Conservation (phyloP, 225 moss, liverwort and hornwort genomes). For the Pleurozium schreberi region DNA sequence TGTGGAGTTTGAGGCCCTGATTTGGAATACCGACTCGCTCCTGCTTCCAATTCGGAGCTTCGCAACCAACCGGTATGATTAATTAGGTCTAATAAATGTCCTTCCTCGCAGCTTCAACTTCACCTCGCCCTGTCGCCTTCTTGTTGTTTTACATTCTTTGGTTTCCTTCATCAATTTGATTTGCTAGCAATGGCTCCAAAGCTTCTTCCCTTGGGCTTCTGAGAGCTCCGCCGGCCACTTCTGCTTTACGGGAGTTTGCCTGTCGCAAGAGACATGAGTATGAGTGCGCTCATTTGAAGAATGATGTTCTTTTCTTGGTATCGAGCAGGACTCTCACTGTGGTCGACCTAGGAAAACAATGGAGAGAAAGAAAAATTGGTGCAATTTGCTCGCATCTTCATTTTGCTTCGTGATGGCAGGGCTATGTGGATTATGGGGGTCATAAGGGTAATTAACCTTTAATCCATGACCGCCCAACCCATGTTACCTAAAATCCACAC, state of each 20-base stretch:
- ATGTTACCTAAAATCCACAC: no score
- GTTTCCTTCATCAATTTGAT: neutral
- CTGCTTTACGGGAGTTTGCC: neutral
- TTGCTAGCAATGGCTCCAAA: neutral
- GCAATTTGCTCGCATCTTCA: neutral
- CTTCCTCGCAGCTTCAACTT: neutral
- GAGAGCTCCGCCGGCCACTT: no score
- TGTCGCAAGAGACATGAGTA: neutral
- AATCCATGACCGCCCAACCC: no score
- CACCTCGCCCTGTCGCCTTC: neutral
- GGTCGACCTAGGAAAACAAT: neutral
- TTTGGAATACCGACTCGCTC: neutral
- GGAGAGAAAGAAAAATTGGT: neutral
- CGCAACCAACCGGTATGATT: neutral
- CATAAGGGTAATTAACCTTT: no score
- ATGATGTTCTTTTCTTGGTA: neutral
- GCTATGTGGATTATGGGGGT: no score
- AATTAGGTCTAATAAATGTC: neutral
- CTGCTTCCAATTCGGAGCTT: neutral
- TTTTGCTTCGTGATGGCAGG: neutral
- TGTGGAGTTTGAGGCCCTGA: neutral
- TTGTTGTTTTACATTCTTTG: neutral
- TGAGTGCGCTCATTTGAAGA: neutral
- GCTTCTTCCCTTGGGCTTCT: neutral
- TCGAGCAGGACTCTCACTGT: neutral